Percentiles rank a stretch among this genome's conserved stretches.
phyloP scores from a whole-genome alignment of 2,329 filamentous ascomycete species.

The Fusarium multiceps region DNA sequence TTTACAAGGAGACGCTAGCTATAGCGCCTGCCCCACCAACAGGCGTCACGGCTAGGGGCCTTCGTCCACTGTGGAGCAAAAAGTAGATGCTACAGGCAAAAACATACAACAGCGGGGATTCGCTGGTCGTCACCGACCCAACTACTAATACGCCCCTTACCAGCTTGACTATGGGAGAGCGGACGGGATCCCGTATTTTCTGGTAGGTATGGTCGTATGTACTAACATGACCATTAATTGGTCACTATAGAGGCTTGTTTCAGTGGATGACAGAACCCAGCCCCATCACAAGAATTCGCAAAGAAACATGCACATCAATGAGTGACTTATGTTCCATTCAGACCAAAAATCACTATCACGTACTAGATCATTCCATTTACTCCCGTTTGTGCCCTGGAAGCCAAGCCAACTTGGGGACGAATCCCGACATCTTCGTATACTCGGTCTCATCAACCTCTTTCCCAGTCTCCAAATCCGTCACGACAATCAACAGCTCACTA shows the following conservation, averaged over 20 bases:
- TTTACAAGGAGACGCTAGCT: too few species aligned
- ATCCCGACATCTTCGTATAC: background rate
- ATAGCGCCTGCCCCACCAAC: background rate
- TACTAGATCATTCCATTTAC: background rate
- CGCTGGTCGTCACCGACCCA: background rate
- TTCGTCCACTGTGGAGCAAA: background rate
- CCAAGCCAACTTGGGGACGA: background rate
- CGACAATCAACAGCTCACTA: background rate
- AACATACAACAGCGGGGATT: background rate
- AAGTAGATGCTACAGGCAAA: background rate
- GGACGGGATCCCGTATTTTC: background rate
- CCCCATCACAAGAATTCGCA: background rate
- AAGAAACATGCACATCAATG: background rate
- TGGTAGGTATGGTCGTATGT: background rate
- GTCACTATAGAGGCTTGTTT: rapidly evolving
- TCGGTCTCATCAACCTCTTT: background rate
- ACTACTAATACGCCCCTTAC: background rate
- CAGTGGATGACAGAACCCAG: background rate
- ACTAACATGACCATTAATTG: background rate
- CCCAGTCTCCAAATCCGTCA: background rate
- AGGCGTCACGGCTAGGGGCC: background rate
- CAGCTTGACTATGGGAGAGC: background rate
- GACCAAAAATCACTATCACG: background rate
- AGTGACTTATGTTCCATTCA: background rate
- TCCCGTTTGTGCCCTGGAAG: background rate